Evolutionary conservation across 1,139 yeast species (phyloP).

Genomic region (Hanseniaspora uvarum): DNA sequence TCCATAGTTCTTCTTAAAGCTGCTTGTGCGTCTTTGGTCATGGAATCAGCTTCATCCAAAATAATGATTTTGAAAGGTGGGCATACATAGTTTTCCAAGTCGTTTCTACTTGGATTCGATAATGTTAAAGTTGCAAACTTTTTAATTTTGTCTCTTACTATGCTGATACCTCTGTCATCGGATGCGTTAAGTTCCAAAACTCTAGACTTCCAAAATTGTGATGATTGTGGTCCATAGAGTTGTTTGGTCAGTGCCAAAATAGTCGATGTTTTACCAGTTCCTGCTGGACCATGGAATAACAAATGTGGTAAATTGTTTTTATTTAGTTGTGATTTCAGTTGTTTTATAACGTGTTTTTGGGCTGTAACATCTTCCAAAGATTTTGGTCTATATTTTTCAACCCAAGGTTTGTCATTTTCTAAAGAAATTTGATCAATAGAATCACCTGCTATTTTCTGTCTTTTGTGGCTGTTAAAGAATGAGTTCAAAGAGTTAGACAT

Average conservation of each 20-base stretch:
- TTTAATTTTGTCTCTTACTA: conserved; percentile 85
- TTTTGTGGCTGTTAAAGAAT: conserved; percentile 9
- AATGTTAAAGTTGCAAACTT: conserved; percentile 82
- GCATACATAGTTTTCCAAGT: conserved; percentile 68
- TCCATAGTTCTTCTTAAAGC: conserved; percentile 97
- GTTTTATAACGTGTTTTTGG: conserved; percentile 80
- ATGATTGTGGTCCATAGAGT: conserved; percentile 53
- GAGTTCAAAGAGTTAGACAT: conserved; percentile 1
- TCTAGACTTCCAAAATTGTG: conserved; percentile 49
- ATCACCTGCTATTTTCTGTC: conserved; percentile 12
- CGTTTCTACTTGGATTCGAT: conserved; percentile 65
- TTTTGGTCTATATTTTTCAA: conserved; percentile 47
- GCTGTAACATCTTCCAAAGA: conserved; percentile 77
- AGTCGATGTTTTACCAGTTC: conserved; percentile 93
- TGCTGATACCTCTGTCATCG: conserved; percentile 89
- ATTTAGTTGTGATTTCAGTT: conserved; percentile 66
- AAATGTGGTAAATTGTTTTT: conserved; percentile 86
- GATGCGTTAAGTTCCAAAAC: conserved; percentile 91
- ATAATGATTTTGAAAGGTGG: conserved; percentile 83
- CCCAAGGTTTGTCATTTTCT: conserved; percentile 29
- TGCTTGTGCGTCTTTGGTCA: conserved; percentile 97
- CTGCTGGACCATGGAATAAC: conserved; percentile 96
- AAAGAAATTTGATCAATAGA: neutral
- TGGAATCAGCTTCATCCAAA: conserved; percentile 92
- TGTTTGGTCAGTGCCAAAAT: conserved; percentile 79